Evolutionary conservation across 2,329 filamentous ascomycete genomes (phyloP).

Genomic region (Scedosporium apiospermum): DNA sequence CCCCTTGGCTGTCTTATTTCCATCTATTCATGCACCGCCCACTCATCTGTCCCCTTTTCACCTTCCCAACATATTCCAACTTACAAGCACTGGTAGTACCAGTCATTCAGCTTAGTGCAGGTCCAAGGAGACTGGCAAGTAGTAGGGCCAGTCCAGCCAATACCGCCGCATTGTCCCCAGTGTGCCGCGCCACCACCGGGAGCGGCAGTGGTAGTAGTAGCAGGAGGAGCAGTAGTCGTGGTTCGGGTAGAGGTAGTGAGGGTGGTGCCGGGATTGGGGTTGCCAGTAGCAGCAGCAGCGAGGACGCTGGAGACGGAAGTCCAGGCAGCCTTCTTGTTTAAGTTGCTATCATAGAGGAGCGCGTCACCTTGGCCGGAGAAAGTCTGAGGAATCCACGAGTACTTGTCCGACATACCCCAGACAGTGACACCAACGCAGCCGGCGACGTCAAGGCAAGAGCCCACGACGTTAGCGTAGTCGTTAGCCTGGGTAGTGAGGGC

Average conservation of each 20-base stretch:
- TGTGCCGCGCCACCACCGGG: conserved; percentile 13
- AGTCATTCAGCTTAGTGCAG: conserved; percentile 27
- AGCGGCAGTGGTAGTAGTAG: conserved; percentile 13
- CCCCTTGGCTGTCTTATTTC: not conserved
- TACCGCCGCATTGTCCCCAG: conserved; percentile 29
- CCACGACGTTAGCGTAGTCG: conserved; percentile 48
- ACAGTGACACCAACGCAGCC: conserved; percentile 59
- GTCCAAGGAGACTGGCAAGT: conserved; percentile 23
- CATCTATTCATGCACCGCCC: not conserved
- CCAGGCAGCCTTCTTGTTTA: not conserved
- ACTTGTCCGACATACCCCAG: conserved; percentile 9
- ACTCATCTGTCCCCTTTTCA: not conserved
- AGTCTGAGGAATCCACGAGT: conserved; percentile 6
- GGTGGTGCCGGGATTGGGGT: not conserved
- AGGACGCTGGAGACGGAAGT: conserved; percentile 24
- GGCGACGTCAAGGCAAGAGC: conserved; percentile 45
- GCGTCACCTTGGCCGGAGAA: conserved; percentile 3
- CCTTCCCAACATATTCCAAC: not conserved
- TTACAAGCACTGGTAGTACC: conserved; percentile 32
- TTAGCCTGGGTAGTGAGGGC: conserved; percentile 31
- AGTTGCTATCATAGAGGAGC: not conserved
- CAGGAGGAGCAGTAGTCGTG: not conserved
- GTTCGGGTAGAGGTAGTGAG: not conserved
- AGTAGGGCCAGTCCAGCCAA: conserved; percentile 23
- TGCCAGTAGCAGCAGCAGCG: conserved; percentile 17